Conservation (phyloP, 768 basidiomycete genomes). For the Tylopilus sp. region DNA sequence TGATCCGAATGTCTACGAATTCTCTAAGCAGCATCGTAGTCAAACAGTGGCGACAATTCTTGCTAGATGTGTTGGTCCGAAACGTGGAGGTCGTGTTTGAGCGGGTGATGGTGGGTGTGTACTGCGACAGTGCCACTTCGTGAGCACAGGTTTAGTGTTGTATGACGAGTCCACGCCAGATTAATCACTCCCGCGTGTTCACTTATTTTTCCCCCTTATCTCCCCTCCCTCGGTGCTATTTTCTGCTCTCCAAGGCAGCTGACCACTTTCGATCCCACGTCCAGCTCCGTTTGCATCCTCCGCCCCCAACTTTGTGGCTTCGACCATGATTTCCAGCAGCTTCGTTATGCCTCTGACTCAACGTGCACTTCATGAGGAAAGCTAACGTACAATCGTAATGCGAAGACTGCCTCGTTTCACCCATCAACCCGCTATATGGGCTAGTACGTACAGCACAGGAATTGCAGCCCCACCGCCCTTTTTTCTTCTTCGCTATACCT, state of each 20-base stretch:
- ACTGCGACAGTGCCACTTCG: too few species aligned
- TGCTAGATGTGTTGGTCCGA: background rate
- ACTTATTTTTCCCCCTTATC: background rate
- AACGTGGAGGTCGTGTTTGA: background rate
- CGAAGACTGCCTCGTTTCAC: background rate
- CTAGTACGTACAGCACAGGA: conserved; percentile 11
- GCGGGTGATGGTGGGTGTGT: background rate
- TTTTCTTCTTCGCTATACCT: background rate
- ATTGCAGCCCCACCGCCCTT: background rate
- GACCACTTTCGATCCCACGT: background rate
- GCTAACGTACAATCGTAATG: background rate
- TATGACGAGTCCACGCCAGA: background rate
- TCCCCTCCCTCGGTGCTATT: background rate
- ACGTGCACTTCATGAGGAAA: background rate
- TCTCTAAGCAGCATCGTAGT: background rate
- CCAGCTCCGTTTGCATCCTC: background rate
- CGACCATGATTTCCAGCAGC: background rate
- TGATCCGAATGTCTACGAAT: background rate
- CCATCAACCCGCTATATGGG: background rate
- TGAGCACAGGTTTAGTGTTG: background rate
- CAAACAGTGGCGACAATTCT: background rate
- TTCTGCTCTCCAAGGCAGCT: background rate
- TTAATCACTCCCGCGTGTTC: background rate
- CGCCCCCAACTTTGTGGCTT: background rate
- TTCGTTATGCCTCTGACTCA: background rate